Evolutionary conservation across 176 grass and related monocot species (phyloP).

Genomic region (Eremochloa ophiuroides): DNA sequence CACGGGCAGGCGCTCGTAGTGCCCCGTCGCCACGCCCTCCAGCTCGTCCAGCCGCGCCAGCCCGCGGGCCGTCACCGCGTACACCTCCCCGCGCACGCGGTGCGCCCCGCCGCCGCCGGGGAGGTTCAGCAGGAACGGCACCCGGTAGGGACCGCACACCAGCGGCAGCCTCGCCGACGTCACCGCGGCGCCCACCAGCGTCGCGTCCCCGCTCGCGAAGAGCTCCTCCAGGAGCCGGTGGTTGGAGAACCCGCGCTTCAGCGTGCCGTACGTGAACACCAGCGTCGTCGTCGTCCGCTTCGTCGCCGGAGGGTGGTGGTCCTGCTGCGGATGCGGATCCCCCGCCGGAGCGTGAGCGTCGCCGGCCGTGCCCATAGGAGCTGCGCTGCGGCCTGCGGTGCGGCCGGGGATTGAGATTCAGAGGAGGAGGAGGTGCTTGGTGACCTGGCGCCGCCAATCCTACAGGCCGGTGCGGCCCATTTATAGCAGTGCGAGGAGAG

Average conservation of each 20-base stretch:
- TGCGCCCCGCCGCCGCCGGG: slow-evolving; percentile 40
- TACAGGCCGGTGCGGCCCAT: not conserved
- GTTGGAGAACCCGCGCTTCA: slow-evolving; percentile 91
- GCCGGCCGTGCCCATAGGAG: not conserved
- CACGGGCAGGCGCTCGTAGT: slow-evolving; percentile 80
- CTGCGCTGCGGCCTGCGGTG: no score
- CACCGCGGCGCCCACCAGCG: slow-evolving; percentile 40
- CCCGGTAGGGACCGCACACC: slow-evolving; percentile 94
- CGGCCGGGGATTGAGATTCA: no score
- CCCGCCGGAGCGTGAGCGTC: not conserved
- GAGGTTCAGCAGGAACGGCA: slow-evolving; percentile 91
- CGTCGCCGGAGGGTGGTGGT: not conserved
- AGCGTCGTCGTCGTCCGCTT: slow-evolving; percentile 24
- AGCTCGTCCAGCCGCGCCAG: slow-evolving; percentile 76
- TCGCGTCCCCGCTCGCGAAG: slow-evolving; percentile 38
- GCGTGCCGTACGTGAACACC: slow-evolving; percentile 94
- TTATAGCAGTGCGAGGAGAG: no score
- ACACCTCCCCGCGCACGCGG: slow-evolving; percentile 69
- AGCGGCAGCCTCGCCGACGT: slow-evolving; percentile 50
- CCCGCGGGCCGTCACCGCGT: slow-evolving; percentile 45
- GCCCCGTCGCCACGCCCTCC: slow-evolving; percentile 53
- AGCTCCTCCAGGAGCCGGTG: slow-evolving; percentile 70
- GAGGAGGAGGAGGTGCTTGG: not conserved
- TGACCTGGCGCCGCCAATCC: not conserved
- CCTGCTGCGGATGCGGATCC: not conserved